Conservation (phyloP, 2,329 filamentous ascomycete genomes). For the Fusarium transvaalense region DNA sequence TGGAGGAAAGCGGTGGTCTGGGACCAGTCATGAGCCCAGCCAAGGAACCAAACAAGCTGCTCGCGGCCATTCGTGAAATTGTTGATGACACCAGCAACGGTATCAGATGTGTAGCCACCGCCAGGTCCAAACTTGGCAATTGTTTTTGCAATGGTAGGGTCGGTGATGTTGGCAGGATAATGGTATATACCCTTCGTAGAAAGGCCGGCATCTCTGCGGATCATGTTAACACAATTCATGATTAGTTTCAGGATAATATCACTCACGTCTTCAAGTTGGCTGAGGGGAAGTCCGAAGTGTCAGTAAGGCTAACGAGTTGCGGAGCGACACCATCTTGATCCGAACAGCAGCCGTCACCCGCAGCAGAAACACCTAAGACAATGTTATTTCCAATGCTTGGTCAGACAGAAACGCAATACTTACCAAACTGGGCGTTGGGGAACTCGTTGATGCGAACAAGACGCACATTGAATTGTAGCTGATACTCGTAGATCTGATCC, state of each 20-base stretch:
- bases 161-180: slow-evolving; percentile 28
- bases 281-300: slow-evolving; percentile 27
- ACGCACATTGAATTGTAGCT: slow-evolving; percentile 28
- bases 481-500: slow-evolving; percentile 28
- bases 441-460: slow-evolving; percentile 39
- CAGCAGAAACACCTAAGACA: not conserved
- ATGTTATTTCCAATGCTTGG: not conserved
- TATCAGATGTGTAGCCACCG: slow-evolving; percentile 19
- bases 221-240: not conserved
- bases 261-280: slow-evolving; percentile 35
- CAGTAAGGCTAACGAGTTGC: slow-evolving; percentile 31
- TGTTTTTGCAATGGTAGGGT: slow-evolving; percentile 19
- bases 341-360: slow-evolving; percentile 5
- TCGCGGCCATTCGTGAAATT: slow-evolving; percentile 29
- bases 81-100: slow-evolving; percentile 36
- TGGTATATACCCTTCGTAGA: slow-evolving; percentile 36
- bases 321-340: slow-evolving; percentile 2
- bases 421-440: slow-evolving; percentile 26
- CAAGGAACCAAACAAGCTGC: slow-evolving; percentile 39
- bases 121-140: slow-evolving; percentile 35
- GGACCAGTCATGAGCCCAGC: slow-evolving; percentile 37
- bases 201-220: slow-evolving; percentile 17
- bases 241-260: accelerated
- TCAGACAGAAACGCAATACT: not conserved
- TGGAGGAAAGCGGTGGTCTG: slow-evolving; percentile 33